Evolutionary conservation across 75 land plant genomes (phyloP), one percentile per base, ranked within the genome.

Genomic region (Isoetes taiwanensis): DNA sequence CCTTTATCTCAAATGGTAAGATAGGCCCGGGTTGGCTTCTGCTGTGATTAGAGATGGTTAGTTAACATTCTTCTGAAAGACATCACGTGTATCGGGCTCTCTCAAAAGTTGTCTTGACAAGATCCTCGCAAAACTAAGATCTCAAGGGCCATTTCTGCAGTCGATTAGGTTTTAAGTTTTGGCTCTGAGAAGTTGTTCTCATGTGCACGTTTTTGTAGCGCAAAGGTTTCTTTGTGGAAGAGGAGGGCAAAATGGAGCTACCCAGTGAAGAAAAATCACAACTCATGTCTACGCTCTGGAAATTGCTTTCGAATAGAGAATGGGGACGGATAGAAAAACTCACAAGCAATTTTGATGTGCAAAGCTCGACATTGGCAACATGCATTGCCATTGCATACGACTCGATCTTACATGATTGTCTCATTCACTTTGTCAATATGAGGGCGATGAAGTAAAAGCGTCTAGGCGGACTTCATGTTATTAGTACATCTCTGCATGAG

Each of bases 391-490:
- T 82, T 58, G 76, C 96, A 19, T 94, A 81, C 76, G 61, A 75
- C 19, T 72, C 86, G 19, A 80, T 85, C 35, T 59, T 94, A 8
- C 74, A 68, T 41, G 99, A 94, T 37, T 84, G 96, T 65, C 86
- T 79, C 56, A 56, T 28, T 25, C 96, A 94, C 56, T n/a, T n/a
- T 79, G 99, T 68, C 62, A 19, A 6, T 56, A 46, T 28, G 99
- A 94, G 72, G 99, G 99, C 0, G 14, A 56, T 34, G 99, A 94
- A 61, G 99, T 94, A n/a, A 21, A 94, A 84, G 75, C 62, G 52
- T 29, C 62, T 94, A 32, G 99, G 99, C 30, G 99, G 99, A 3
- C 96, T 94, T 73, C 99, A 94, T 68, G 99, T 94, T 29, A 88
- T 89, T 50, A 96, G 99, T 1, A 94, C 99, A 39, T 78, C 96